Percentiles rank a stretch among this genome's conserved stretches.
Conservation (phyloP, 176 grass and related monocot species). For the Miscanthus lutarioriparius region DNA sequence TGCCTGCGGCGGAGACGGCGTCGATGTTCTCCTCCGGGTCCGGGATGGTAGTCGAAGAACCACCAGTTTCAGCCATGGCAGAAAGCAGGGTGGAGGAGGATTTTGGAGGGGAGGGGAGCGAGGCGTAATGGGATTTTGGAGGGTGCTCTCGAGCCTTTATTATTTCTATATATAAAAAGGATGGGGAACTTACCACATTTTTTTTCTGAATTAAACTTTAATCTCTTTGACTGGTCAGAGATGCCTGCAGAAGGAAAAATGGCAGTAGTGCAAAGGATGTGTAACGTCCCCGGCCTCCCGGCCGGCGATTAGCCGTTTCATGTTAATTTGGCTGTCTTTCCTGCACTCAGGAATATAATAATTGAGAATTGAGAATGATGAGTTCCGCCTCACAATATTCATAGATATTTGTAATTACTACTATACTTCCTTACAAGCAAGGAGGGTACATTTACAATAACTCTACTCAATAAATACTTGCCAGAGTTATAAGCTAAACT, state of each 20-base stretch:
- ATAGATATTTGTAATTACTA: neutral
- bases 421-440: neutral
- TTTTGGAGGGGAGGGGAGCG: neutral
- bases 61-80: constrained; percentile 16
- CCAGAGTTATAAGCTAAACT: neutral
- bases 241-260: neutral
- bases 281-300: neutral
- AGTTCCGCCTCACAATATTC: neutral
- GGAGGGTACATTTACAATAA: too few species aligned
- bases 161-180: neutral
- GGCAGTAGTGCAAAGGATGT: neutral
- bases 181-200: neutral
- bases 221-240: neutral
- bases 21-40: neutral
- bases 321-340: neutral
- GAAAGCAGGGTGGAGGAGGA: neutral
- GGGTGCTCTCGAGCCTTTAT: neutral
- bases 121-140: neutral
- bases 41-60: neutral
- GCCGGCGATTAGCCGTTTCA: neutral
- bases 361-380: too few species aligned
- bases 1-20: neutral
- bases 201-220: neutral
- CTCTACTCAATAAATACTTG: neutral
- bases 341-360: neutral